phyloP scores from a whole-genome alignment of 805 yeast species.

The Kurtzmaniella cleridarum region DNA sequence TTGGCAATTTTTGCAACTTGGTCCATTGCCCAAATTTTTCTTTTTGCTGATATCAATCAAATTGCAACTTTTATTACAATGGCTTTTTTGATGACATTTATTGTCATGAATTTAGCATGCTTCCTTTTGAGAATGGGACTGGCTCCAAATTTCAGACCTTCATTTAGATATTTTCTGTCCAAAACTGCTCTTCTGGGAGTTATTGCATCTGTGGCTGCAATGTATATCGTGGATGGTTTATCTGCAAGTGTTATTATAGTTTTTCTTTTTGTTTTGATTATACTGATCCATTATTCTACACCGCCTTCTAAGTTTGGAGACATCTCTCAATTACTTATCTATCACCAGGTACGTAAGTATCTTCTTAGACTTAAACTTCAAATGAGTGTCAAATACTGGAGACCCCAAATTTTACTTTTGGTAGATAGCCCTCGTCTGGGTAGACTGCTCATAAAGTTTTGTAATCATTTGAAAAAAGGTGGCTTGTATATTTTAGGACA shows the following conservation, averaged over 20 bases:
- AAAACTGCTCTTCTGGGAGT: slow-evolving; percentile 79
- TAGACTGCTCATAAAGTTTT: slow-evolving; percentile 88
- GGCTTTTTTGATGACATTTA: slow-evolving; percentile 95
- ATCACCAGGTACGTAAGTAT: slow-evolving; percentile 95
- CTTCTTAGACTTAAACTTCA: slow-evolving; percentile 77
- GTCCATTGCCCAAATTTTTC: slow-evolving; percentile 74
- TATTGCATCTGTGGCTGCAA: slow-evolving; percentile 64
- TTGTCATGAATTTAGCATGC: slow-evolving; percentile 92
- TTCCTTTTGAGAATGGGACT: slow-evolving; percentile 80
- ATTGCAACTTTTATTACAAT: slow-evolving; percentile 94
- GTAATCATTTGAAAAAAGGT: slow-evolving; percentile 93
- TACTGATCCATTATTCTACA: slow-evolving; percentile 80
- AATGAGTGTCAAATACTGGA: slow-evolving; percentile 91
- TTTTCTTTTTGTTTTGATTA: slow-evolving; percentile 58
- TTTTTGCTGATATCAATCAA: slow-evolving; percentile 86
- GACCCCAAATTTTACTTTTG: slow-evolving; percentile 86
- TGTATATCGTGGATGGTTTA: slow-evolving; percentile 91
- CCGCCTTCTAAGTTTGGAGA: slow-evolving; percentile 99
- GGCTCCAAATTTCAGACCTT: slow-evolving; percentile 98
- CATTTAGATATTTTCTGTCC: slow-evolving; percentile 80
- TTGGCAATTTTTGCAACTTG: slow-evolving; percentile 72
- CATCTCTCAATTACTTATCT: slow-evolving; percentile 89
- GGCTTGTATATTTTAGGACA: slow-evolving; percentile 92
- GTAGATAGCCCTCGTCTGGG: slow-evolving; percentile 90
- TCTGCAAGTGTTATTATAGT: slow-evolving; percentile 76